Conservation (phyloP, 768 basidiomycete species). For the Royoungia palumana region DNA sequence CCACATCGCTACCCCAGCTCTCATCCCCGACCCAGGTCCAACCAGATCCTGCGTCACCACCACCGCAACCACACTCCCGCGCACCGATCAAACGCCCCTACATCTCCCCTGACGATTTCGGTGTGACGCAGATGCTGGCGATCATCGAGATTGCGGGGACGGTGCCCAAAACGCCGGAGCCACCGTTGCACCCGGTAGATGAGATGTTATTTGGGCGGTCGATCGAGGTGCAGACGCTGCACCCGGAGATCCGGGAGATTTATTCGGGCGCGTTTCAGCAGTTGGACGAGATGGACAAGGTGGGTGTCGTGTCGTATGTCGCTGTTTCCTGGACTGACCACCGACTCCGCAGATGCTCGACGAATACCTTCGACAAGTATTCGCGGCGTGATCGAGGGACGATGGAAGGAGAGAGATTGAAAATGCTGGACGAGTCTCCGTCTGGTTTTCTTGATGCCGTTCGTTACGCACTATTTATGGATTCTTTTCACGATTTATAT, state of each 20-base stretch:
- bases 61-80: not conserved
- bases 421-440: too few species aligned
- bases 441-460: not conserved
- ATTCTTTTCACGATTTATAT: not conserved
- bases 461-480: not conserved
- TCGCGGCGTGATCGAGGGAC: constrained; percentile 10
- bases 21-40: not conserved
- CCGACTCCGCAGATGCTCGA: constrained; percentile 21
- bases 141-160: constrained; percentile 69
- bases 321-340: not conserved
- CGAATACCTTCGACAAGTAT: constrained; percentile 29
- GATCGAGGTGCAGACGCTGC: constrained; percentile 58
- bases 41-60: not conserved
- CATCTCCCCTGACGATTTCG: constrained; percentile 80
- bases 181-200: constrained; percentile 61
- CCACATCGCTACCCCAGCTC: constrained; percentile 1
- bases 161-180: constrained; percentile 33
- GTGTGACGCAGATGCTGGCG: constrained; percentile 81
- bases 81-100: constrained; percentile 41
- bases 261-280: constrained; percentile 69
- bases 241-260: constrained; percentile 69
- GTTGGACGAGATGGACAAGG: constrained; percentile 80
- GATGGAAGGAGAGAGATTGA: not conserved
- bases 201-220: constrained; percentile 69
- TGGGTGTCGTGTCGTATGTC: constrained; percentile 22